Percentiles rank a stretch among this genome's conserved stretches.
Evolutionary conservation across 768 basidiomycete genomes (phyloP).

Genomic region (Macrocybe gigantea): DNA sequence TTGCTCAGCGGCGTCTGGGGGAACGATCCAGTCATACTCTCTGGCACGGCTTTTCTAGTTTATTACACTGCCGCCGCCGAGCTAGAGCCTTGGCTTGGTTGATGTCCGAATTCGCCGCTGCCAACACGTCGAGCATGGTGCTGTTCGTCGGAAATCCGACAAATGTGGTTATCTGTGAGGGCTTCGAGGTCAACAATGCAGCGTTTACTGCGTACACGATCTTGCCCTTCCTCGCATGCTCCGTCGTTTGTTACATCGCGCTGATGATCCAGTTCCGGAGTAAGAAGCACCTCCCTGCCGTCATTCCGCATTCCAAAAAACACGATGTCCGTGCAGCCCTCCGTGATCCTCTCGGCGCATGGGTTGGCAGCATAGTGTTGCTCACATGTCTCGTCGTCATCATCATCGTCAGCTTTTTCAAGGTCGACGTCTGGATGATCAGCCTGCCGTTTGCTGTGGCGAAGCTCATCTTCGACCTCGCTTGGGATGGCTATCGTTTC

Average conservation of each 20-base stretch:
- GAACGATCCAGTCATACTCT: constrained; percentile 92
- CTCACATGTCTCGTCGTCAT: constrained; percentile 64
- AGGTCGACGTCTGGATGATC: constrained; percentile 84
- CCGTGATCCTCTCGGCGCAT: constrained; percentile 68
- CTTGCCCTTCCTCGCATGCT: constrained; percentile 70
- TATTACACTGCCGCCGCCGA: constrained; percentile 76
- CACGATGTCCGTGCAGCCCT: constrained; percentile 57
- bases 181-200: constrained; percentile 72
- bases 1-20: constrained; percentile 74
- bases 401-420: constrained; percentile 71
- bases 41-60: constrained; percentile 85
- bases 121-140: constrained; percentile 73
- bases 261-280: constrained; percentile 55
- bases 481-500: constrained; percentile 51
- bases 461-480: constrained; percentile 67
- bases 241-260: constrained; percentile 53
- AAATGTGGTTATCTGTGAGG: constrained; percentile 90
- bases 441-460: constrained; percentile 74
- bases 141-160: constrained; percentile 90
- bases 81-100: constrained; percentile 60
- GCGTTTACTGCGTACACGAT: constrained; percentile 83
- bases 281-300: constrained; percentile 45
- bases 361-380: constrained; percentile 67
- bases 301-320: constrained; percentile 26
- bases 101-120: constrained; percentile 72